These are phyloP conservation scores for Tetrahymena elliotti DNA, from an alignment of 73 alveolate species.

Conservation along the genomic window DNA sequence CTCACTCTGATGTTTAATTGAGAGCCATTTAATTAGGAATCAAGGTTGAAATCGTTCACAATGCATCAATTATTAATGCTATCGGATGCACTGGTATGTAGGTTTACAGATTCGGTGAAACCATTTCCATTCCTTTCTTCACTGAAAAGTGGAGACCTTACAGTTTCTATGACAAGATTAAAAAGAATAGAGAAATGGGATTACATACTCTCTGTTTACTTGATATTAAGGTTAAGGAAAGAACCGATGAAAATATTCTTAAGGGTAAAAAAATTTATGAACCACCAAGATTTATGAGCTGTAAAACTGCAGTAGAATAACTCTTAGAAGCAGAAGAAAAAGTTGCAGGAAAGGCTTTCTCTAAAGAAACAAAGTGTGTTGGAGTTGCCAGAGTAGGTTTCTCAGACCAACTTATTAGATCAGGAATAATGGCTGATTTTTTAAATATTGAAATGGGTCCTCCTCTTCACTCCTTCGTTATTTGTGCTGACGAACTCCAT, in stretches of 20 bases:
- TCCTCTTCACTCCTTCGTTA: slow-evolving; percentile 90
- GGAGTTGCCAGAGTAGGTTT: slow-evolving; percentile 94
- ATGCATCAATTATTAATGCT: slow-evolving; percentile 95
- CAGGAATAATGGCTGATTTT: slow-evolving; percentile 68
- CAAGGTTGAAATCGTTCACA: slow-evolving; percentile 91
- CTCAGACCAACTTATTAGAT: slow-evolving; percentile 58
- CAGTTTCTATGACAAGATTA: slow-evolving; percentile 91
- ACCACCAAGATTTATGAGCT: slow-evolving; percentile 97
- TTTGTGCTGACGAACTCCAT: slow-evolving; percentile 82
- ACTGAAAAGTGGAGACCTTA: slow-evolving; percentile 99
- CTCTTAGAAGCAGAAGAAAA: slow-evolving; percentile 87
- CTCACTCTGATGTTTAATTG: slow-evolving; percentile 96
- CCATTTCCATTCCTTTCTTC: slow-evolving; percentile 97
- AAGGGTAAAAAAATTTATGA: slow-evolving; percentile 84
- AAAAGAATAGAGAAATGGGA: slow-evolving; percentile 76
- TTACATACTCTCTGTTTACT: slow-evolving; percentile 93
- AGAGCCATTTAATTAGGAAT: slow-evolving; percentile 92
- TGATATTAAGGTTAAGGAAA: slow-evolving; percentile 98
- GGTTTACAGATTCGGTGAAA: slow-evolving; percentile 98
- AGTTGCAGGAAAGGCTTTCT: slow-evolving; percentile 45
- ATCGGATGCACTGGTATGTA: slow-evolving; percentile 96
- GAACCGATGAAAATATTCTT: slow-evolving; percentile 78
- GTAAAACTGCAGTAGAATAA: slow-evolving; percentile 72
- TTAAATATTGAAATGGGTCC: slow-evolving; percentile 79
- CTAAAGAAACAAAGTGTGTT: slow-evolving; percentile 65